Conservation (phyloP, 2,329 filamentous ascomycete genomes). For the Purpureocillium lavendulum region DNA sequence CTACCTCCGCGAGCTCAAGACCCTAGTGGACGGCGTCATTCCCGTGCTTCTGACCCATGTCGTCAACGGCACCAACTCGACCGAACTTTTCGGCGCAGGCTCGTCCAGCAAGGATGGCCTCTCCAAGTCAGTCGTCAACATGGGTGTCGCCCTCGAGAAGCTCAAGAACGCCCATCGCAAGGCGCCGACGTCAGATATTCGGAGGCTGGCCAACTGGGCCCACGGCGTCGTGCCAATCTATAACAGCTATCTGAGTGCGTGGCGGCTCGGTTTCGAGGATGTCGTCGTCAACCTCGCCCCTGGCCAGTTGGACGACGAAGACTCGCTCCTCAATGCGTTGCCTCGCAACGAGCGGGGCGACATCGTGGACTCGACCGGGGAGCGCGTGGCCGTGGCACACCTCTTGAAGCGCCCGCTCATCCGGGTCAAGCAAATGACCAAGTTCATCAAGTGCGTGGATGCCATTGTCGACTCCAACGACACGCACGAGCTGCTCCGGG, state of each 20-base stretch:
- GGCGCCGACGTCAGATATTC: constrained; percentile 65
- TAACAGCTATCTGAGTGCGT: constrained; percentile 74
- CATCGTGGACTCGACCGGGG: constrained; percentile 65
- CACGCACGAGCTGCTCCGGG: constrained; percentile 28
- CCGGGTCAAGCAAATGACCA: constrained; percentile 78
- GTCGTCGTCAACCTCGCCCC: constrained; percentile 89
- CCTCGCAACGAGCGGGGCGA: constrained; percentile 58
- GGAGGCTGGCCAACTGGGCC: constrained; percentile 73
- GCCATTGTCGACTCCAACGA: constrained; percentile 41
- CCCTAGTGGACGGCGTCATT: constrained; percentile 88
- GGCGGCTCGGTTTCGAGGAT: constrained; percentile 90
- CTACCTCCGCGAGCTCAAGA: constrained; percentile 86
- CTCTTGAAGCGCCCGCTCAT: constrained; percentile 83
- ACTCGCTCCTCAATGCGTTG: constrained; percentile 50
- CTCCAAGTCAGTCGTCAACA: constrained; percentile 83
- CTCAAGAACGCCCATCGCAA: constrained; percentile 72
- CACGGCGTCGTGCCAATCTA: constrained; percentile 72
- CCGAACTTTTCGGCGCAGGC: constrained; percentile 58
- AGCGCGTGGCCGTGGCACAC: constrained; percentile 90
- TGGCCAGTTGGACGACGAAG: constrained; percentile 47
- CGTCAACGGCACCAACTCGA: constrained; percentile 58
- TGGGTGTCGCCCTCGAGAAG: constrained; percentile 85
- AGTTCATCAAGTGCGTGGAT: constrained; percentile 66
- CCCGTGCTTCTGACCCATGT: constrained; percentile 84
- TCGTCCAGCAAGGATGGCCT: constrained; percentile 47